Base-by-base conservation (phyloP, 306 rosid species). In the Citrullus mucosospermus region DNA sequence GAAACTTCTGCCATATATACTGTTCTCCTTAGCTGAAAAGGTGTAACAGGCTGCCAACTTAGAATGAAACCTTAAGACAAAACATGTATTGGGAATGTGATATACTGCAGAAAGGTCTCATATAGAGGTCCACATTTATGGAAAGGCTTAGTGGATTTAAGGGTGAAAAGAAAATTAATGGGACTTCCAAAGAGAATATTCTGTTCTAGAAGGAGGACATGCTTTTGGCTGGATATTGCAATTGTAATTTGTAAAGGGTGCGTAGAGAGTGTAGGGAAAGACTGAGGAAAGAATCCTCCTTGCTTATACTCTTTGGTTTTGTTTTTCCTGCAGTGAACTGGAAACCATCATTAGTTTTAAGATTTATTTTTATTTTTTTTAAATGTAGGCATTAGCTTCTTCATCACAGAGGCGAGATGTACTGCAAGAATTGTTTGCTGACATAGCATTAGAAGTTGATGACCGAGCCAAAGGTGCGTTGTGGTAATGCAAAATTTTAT, bases 381-480 rank as follows among this genome's bases (percentile, higher is more conserved):
- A 9, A 76, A 28, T 88, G 86, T 86, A 96, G 99, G 99, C 96
- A 43, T 78, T 86, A 43, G 88, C 92, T 68, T 92, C 90, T 85
- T 87, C 93, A 9, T 85, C 96, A 3, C 97, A 90, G 90, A 93
- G 91, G 84, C 99, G 93, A 75, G 88, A 91, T 80, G 84, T 96
- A 88, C 88, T 92, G 91, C 99, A 88, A 82, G 98, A 91, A 80
- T 88, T 96, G 78, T 92, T 96, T 86, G 97, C 98, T 72, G 99
- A 96, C 67, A 72, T 96, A 46, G 99, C 96, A 61, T 89, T 96
- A 20, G 97, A 96, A 86, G 91, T 96, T 9, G 97, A 96, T 87
- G 93, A 92, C 32, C 84, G 99, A 81, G 97, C 98, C 77, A 90
- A 80, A 87, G 98, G 99, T 96, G 56, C 80, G 93, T 82, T 57